Evolutionary conservation across 2,329 filamentous ascomycete species (phyloP).

Genomic region (Coniella vitis): DNA sequence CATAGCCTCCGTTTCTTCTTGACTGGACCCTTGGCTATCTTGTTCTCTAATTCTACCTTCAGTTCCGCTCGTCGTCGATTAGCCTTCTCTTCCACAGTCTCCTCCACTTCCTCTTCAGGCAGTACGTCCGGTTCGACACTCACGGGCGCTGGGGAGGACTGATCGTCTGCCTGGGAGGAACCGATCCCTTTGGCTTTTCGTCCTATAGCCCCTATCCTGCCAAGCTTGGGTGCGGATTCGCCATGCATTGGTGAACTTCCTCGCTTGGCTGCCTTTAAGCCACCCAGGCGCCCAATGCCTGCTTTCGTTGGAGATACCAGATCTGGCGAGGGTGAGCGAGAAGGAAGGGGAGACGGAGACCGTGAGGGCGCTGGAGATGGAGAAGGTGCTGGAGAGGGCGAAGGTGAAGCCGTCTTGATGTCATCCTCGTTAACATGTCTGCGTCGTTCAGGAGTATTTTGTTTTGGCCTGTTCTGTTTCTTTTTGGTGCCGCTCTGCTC

Average conservation of each 20-base stretch:
- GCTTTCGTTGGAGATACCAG: slow-evolving; percentile 1
- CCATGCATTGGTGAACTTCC: not conserved
- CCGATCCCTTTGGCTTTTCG: not conserved
- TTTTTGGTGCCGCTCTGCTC: not conserved
- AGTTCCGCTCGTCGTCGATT: slow-evolving; percentile 46
- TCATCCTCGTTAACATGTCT: not conserved
- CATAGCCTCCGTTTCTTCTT: slow-evolving; percentile 53
- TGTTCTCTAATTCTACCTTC: slow-evolving; percentile 42
- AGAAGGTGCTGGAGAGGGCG: slow-evolving; percentile 4
- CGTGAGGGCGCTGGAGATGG: slow-evolving; percentile 3
- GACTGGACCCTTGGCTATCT: slow-evolving; percentile 40
- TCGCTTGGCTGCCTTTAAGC: not conserved
- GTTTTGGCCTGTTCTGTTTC: not conserved
- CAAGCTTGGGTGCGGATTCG: not conserved
- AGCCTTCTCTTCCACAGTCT: slow-evolving; percentile 39
- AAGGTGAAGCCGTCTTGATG: not conserved
- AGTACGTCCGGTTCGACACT: slow-evolving; percentile 19
- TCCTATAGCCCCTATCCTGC: slow-evolving; percentile 1
- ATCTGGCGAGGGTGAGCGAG: slow-evolving; percentile 7
- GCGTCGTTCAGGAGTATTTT: not conserved
- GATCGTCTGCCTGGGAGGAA: not conserved
- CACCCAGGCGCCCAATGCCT: slow-evolving; percentile 4
- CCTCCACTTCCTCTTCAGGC: slow-evolving; percentile 29
- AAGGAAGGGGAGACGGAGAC: slow-evolving; percentile 5
- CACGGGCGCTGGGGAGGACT: slow-evolving; percentile 1